Conservation (phyloP, 1,284 basidiomycete genomes). For the Pascua sp. region DNA sequence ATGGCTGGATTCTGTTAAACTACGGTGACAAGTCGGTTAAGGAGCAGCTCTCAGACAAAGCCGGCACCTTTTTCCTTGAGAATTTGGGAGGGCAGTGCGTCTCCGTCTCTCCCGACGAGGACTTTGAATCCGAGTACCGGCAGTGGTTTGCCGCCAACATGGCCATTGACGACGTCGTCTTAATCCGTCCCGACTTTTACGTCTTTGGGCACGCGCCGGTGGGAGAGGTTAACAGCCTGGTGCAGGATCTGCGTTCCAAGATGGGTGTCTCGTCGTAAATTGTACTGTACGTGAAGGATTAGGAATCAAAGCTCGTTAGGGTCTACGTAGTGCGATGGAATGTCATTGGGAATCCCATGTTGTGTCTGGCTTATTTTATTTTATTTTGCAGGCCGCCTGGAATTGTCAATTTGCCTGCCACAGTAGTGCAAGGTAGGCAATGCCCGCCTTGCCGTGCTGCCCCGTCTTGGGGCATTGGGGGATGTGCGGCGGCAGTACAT, state of each 20-base stretch:
- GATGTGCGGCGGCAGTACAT: too few species aligned
- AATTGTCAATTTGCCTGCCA: too few species aligned
- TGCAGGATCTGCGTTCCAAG: conserved; percentile 3
- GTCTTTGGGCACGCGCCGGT: conserved; percentile 10
- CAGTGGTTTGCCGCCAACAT: conserved; percentile 6
- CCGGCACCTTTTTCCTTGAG: conserved; percentile 1
- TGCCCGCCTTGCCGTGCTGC: too few species aligned
- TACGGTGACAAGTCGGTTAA: neutral
- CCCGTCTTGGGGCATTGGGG: too few species aligned
- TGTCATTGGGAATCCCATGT: neutral
- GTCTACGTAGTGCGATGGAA: neutral
- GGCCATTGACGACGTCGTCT: neutral
- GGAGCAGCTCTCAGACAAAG: neutral
- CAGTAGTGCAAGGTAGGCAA: too few species aligned
- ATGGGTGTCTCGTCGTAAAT: neutral
- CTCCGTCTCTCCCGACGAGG: conserved; percentile 1
- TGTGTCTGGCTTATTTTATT: neutral
- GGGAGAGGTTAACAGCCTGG: neutral
- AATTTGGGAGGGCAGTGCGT: conserved; percentile 2
- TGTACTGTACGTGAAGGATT: neutral
- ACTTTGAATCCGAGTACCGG: conserved; percentile 5
- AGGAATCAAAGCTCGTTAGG: too few species aligned
- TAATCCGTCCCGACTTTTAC: conserved; percentile 16
- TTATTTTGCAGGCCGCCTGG: too few species aligned
- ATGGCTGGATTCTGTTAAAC: conserved; percentile 16